These are phyloP conservation scores for Candolleomyces efflorescens DNA, from an alignment of 768 basidiomycete species.

Conservation along the genomic window DNA sequence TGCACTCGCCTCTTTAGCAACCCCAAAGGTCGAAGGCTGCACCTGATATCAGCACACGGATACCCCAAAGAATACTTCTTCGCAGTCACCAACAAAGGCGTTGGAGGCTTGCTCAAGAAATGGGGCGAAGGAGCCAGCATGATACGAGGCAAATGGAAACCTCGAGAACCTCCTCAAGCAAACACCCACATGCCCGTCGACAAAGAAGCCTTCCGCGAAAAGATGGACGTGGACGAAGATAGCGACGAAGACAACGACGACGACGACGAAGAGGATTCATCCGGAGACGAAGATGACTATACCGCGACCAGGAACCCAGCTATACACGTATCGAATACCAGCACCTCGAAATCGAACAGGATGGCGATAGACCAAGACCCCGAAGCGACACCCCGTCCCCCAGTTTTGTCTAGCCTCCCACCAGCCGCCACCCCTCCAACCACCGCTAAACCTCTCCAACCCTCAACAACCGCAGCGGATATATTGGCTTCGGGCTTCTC, in stretches of 20 bases:
- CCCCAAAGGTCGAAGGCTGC: constrained; percentile 74
- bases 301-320: constrained; percentile 16
- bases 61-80: constrained; percentile 93
- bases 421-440: constrained; percentile 6
- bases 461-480: constrained; percentile 33
- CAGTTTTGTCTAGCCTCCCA: background rate
- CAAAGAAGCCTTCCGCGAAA: constrained; percentile 16
- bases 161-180: constrained; percentile 20
- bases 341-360: constrained; percentile 1
- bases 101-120: constrained; percentile 70
- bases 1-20: constrained; percentile 61
- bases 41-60: constrained; percentile 76
- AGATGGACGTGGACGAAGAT: constrained; percentile 24
- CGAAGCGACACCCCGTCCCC: constrained; percentile 22
- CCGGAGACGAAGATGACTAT: constrained; percentile 18
- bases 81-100: constrained; percentile 86
- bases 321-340: constrained; percentile 6
- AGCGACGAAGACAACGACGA: constrained; percentile 24
- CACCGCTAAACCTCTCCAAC: constrained; percentile 16
- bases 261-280: constrained; percentile 20
- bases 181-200: constrained; percentile 10
- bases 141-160: constrained; percentile 69
- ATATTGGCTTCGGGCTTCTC: constrained; percentile 43
- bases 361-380: constrained; percentile 14
- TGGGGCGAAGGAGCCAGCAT: constrained; percentile 87